phyloP scores from a whole-genome alignment of 2,329 filamentous ascomycete genomes.

The Alternaria triticimaculans region DNA sequence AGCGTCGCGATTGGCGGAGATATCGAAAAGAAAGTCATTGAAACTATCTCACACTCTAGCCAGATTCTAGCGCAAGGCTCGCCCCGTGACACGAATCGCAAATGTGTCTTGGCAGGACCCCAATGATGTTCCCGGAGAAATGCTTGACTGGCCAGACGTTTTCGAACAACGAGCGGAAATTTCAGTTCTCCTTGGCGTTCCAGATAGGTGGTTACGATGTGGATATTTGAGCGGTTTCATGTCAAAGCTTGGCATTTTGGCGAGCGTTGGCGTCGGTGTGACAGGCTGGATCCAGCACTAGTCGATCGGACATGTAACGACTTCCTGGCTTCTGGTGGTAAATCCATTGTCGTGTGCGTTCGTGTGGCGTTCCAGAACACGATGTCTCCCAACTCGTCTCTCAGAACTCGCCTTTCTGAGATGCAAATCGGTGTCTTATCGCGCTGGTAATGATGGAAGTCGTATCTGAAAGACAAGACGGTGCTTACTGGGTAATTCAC shows the following conservation, averaged over 20 bases:
- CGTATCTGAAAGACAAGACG: neutral
- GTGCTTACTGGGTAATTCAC: neutral
- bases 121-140: constrained; percentile 5
- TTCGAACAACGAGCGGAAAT: constrained; percentile 6
- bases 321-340: neutral
- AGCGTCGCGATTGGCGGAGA: neutral
- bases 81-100: neutral
- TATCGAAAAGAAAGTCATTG: neutral
- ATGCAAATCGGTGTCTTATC: neutral
- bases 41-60: constrained; percentile 11
- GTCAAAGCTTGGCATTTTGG: constrained; percentile 5
- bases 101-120: neutral
- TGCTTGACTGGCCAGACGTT: constrained; percentile 8
- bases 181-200: constrained; percentile 1
- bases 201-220: constrained; percentile 1
- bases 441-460: neutral
- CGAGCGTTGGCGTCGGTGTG: constrained; percentile 8
- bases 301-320: neutral
- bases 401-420: neutral
- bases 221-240: constrained; percentile 18
- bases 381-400: neutral
- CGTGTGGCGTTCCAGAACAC: neutral
- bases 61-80: neutral
- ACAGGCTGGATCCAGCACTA: constrained; percentile 6
- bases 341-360: neutral